These are phyloP conservation scores for Dinochytrium kinnereticum DNA, from an alignment of 371 early-diverging fungal genomes.

Conservation along the genomic window DNA sequence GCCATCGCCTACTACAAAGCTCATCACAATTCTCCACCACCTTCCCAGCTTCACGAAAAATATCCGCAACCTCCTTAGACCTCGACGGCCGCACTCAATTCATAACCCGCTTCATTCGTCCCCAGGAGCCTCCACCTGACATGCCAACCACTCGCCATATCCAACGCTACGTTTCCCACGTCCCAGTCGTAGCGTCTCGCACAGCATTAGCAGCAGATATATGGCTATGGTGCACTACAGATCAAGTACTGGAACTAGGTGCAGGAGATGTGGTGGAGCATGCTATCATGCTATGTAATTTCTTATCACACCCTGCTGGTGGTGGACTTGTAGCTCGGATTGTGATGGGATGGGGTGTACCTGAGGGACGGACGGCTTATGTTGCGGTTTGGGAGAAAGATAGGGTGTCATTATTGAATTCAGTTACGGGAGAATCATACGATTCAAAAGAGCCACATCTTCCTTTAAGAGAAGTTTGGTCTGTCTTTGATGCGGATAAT, in stretches of 20 bases:
- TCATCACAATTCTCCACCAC: constrained; percentile 17
- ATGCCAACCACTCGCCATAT: constrained; percentile 36
- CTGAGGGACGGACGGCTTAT: constrained; percentile 48
- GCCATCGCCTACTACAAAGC: constrained; percentile 35
- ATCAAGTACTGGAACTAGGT: constrained; percentile 54
- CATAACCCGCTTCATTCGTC: constrained; percentile 47
- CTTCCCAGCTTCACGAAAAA: constrained; percentile 15
- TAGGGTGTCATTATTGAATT: constrained; percentile 42
- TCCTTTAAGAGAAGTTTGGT: constrained; percentile 47
- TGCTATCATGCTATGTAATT: constrained; percentile 56
- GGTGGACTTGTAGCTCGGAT: constrained; percentile 42
- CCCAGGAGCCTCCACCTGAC: constrained; percentile 47
- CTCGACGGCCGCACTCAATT: constrained; percentile 46
- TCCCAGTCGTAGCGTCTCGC: constrained; percentile 49
- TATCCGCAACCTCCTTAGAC: constrained; percentile 36
- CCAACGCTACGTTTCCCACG: constrained; percentile 48
- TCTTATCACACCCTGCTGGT: constrained; percentile 30
- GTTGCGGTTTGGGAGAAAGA: constrained; percentile 37
- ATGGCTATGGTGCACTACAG: constrained; percentile 43
- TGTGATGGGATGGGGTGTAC: constrained; percentile 50
- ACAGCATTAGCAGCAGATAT: constrained; percentile 40
- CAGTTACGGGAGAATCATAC: constrained; percentile 47
- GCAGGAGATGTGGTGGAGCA: constrained; percentile 55
- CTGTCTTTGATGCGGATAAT: constrained; percentile 52
- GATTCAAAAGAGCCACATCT: constrained; percentile 40